A percentile compares a stretch with the other conserved stretches of the same genome.
Evolutionary conservation across 805 yeast genomes (phyloP).

Genomic region (Yarrowia sp.): DNA sequence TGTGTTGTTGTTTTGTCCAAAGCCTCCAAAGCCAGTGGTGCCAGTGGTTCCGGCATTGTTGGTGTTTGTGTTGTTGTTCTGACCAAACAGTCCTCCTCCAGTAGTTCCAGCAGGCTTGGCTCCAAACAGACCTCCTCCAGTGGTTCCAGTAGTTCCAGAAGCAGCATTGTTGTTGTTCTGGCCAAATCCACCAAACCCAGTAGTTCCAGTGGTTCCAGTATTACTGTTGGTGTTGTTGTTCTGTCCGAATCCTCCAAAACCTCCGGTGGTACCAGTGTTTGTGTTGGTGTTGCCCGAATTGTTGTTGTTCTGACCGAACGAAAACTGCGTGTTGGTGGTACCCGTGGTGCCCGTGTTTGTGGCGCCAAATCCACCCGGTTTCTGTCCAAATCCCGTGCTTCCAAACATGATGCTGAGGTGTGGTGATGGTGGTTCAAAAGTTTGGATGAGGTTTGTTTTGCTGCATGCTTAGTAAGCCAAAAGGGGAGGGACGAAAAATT

Average conservation of each 20-base stretch:
- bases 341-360: conserved; percentile 15
- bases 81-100: conserved; percentile 50
- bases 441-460: conserved; percentile 19
- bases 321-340: conserved; percentile 47
- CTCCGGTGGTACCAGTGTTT: conserved; percentile 4
- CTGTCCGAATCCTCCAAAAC: conserved; percentile 7
- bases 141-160: too few species aligned
- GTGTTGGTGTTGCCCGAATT: conserved; percentile 41
- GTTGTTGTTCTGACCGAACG: conserved; percentile 47
- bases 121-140: too few species aligned
- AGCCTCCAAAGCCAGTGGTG: conserved; percentile 44
- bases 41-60: conserved; percentile 26
- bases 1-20: conserved; percentile 36
- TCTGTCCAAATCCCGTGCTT: conserved; percentile 45
- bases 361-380: conserved; percentile 16
- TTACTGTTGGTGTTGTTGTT: conserved; percentile 21
- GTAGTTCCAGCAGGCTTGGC: conserved; percentile 13
- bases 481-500: neutral
- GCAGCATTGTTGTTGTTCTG: too few species aligned
- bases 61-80: conserved; percentile 33
- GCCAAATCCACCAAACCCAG: too few species aligned
- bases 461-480: conserved; percentile 8
- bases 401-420: conserved; percentile 43
- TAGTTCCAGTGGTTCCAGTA: neutral
- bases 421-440: conserved; percentile 6